Evolutionary conservation across 345 rosid species (phyloP), one percentile per base, ranked within the genome.

Genomic region (Kandelia obovata): DNA sequence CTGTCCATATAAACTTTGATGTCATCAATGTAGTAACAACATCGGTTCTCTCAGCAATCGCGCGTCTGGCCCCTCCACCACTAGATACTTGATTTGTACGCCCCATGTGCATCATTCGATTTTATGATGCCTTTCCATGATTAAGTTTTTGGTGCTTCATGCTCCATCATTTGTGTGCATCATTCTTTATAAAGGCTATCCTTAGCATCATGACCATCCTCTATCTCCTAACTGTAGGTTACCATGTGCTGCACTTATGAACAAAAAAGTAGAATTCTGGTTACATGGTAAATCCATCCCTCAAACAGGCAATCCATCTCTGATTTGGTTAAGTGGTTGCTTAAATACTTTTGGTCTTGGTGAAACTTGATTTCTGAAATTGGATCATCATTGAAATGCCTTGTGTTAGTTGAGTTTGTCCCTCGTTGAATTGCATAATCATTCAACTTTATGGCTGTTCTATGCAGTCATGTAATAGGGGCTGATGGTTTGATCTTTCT

Each of bases 51-150:
- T 34, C 65, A 64, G 61, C 47, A 57, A 47, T 30, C n/a, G 62
- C 77, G 58, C 75, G 62, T 77, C 76, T 28, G 82, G 84, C 67
- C 85, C 87, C 87, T 74, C 84, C 85, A 72, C 67, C 85, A 83
- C 81, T 78, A 37, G 26, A 27, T 23, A 55, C 65, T 49, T 75
- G 72, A 51, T 49, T 55, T 71, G 56, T 20, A 46, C 61, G 73
- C 56, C 52, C 63, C 49, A 59, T 52, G 61, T n/a, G 61, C 53
- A 49, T 61, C 61, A 65, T 69, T 69, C 53, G 57, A 65, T 69
- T 58, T 9, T 57, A 72, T 70, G 69, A 70, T 73, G 78, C 72
- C 75, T 61, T 61, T 72, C 62, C 61, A 67, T 61, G 43, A 63
- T 27, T 57, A 39, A 39, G 47, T 69, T 51, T 57, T 37, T 71